Percentiles rank a stretch among this genome's conserved stretches.
Evolutionary conservation across 495 filamentous ascomycete genomes (phyloP).

Genomic region (Annulohypoxylon nitens): DNA sequence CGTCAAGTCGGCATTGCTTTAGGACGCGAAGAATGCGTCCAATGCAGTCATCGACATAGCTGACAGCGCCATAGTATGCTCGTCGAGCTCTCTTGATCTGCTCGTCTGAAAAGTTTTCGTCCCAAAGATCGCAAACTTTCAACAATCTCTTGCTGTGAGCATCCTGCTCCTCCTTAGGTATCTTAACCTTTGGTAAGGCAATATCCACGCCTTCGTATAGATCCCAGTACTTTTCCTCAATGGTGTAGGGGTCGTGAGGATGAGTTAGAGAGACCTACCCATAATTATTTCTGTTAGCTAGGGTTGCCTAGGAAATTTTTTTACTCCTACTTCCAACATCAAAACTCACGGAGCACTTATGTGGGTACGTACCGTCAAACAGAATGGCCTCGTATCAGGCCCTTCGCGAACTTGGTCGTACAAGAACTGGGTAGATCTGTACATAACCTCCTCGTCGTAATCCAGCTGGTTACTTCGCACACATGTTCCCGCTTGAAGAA

Average conservation of each 20-base stretch:
- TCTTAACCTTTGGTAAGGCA: slow-evolving; percentile 76
- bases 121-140: slow-evolving; percentile 83
- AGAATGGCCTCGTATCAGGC: slow-evolving; percentile 78
- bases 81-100: slow-evolving; percentile 82
- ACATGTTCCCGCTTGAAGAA: slow-evolving; percentile 85
- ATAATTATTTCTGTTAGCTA: slow-evolving; percentile 20
- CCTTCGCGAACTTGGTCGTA: slow-evolving; percentile 83
- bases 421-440: slow-evolving; percentile 83
- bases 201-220: slow-evolving; percentile 90
- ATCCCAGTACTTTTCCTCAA: slow-evolving; percentile 90
- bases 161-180: slow-evolving; percentile 83
- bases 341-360: background rate
- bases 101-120: slow-evolving; percentile 80
- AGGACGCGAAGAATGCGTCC: slow-evolving; percentile 80
- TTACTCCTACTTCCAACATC: background rate
- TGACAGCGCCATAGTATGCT: slow-evolving; percentile 89
- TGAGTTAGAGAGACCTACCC: slow-evolving; percentile 83
- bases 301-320: background rate
- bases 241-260: slow-evolving; percentile 92
- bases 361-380: slow-evolving; percentile 70
- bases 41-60: slow-evolving; percentile 89
- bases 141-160: slow-evolving; percentile 83
- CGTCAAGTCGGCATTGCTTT: slow-evolving; percentile 77
- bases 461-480: slow-evolving; percentile 93
- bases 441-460: slow-evolving; percentile 93